Evolutionary conservation across 2,329 filamentous ascomycete genomes (phyloP).

Genomic region (Dothistroma septosporum): DNA sequence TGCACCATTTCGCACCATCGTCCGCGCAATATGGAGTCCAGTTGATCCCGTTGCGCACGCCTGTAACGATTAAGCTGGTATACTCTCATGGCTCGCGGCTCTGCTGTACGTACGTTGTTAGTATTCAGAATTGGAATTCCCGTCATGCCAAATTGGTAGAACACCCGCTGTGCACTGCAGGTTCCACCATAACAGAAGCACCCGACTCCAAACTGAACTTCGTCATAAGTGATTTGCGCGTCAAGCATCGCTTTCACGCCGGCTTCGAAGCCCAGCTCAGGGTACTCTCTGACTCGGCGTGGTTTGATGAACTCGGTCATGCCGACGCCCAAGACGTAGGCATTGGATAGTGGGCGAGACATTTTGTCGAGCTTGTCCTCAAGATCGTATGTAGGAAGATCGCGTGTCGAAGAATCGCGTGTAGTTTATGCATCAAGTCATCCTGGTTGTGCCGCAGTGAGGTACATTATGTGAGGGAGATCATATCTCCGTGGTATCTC

Average conservation of each 20-base stretch:
- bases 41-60: conserved; percentile 92
- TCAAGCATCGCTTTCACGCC: conserved; percentile 79
- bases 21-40: conserved; percentile 77
- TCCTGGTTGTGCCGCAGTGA: too few relatives aligned
- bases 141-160: conserved; percentile 98
- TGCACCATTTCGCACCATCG: conserved; percentile 71
- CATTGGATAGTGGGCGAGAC: too few relatives aligned
- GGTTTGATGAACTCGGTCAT: conserved; percentile 99
- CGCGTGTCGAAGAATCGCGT: too few relatives aligned
- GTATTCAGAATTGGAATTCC: conserved; percentile 95
- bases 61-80: too few relatives aligned
- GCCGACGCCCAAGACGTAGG: conserved; percentile 92
- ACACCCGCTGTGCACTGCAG: conserved; percentile 73
- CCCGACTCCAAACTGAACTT: conserved; percentile 90
- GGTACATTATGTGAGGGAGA: too few relatives aligned
- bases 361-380: too few relatives aligned
- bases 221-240: conserved; percentile 91
- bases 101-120: too few relatives aligned
- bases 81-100: too few relatives aligned
- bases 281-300: conserved; percentile 88
- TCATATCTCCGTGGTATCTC: too few relatives aligned
- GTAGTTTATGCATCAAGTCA: too few relatives aligned
- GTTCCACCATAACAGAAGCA: conserved; percentile 76
- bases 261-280: conserved; percentile 88
- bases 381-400: too few relatives aligned